Base-by-base conservation (phyloP, 305 asterid species). In the Nicotiana rustica region DNA sequence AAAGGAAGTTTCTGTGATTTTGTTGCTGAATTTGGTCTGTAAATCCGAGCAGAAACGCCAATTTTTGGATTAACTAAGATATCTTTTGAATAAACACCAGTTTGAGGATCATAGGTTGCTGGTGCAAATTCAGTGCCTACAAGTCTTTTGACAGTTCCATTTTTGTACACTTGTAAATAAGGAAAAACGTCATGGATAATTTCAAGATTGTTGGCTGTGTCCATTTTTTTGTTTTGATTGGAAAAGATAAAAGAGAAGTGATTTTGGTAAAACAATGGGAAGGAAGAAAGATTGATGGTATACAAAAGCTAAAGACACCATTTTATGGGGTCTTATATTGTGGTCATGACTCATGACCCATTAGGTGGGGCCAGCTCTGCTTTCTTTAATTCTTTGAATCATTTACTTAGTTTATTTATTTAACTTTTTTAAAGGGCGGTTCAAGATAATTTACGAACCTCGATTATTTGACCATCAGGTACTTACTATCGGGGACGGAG, bases 51-150 rank as follows among this genome's bases (percentile, higher is more conserved):
- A 3, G 91, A 87, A 81, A 91, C 82, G 0, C 89, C 90, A 49
- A 83, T 82, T 33, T 85, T 87, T 4, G 91, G 89, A 3, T 67
- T 60, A 77, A 91, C 47, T 7, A 86, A 41, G 75, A 91, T 84
- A 86, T 93, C 98, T 67, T 86, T 91, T 0, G 97, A 93, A 64
- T 87, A 55, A 52, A 92, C 97, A 19, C 86, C 86, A 62, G 94
- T 89, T 10, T 18, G 21, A 4, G 90, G 85, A 77, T 93, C 88
- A 19, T 88, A 85, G 3, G 82, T 15, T 6, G 97, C 86, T 6
- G 91, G 87, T 9, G 90, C 78, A 15, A 59, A 75, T 36, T 85
- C 96, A 0, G 91, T 85, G 1, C 90, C 98, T 0, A 89, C 15
- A 55, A 92, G 85, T 79, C 98, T 84, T 67, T 91, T 90, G 0